Evolutionary conservation across 108 stramenopile species (phyloP), one percentile per base, ranked within the genome.

Genomic region (Bacterosira constricta): DNA sequence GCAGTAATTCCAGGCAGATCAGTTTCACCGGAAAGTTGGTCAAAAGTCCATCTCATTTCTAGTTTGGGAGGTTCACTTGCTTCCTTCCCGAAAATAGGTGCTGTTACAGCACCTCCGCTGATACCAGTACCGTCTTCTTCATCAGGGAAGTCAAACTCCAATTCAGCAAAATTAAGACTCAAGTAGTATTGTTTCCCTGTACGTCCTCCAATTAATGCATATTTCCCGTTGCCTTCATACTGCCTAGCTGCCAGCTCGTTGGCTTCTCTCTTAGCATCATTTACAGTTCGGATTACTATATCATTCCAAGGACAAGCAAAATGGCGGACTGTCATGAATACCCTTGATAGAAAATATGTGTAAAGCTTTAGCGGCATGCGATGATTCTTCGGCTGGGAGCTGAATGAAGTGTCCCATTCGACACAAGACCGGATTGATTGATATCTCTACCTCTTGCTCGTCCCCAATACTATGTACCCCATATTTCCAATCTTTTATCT

Each of bases 111-210:
- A 39, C 73, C 73, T 36, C 38, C 64, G 9, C 31, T 34, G 13
- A 21, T 11, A 36, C 3, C n/a, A 6, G 17, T 50, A 29, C 15
- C 35, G n/a, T 68, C 20, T 11, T 34, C 39, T 6, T 73, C 32
- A 6, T 83, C 71, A 72, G 81, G 83, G 38, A 75, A 75, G 63
- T 91, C 88, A 70, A 94, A 86, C 56, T 94, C 92, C 21, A 94
- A 69, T 39, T 94, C 92, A 9, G 79, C 92, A 71, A 90, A 85
- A 54, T 94, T 94, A 21, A 83, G 53, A 6, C 81, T 82, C 58
- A 91, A 73, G 38, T 66, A 75, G 63, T 83, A 94, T 62, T 92
- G 90, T 37, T 63, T 64, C 10, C 81, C 75, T 30, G 25, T 34
- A 45, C 66, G 56, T 15, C 82, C 78, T n/a, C 71, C 66, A 12